phyloP scores from a whole-genome alignment of 164 flowering plant genomes.

The Sextonia rubra region DNA sequence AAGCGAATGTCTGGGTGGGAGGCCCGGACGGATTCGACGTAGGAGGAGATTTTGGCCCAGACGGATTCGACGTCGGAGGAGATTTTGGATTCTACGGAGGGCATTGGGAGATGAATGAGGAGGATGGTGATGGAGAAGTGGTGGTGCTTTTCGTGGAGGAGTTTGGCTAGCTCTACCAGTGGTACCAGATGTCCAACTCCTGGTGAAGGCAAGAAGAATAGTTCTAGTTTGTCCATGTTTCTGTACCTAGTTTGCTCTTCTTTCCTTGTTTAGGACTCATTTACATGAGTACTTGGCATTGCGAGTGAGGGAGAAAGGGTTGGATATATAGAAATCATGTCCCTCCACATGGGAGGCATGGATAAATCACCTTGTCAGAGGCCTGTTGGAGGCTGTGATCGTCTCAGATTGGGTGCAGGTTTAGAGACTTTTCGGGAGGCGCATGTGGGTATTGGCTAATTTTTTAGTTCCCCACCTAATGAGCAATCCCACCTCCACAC shows the following conservation, averaged over 20 bases:
- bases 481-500: no score
- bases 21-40: background rate
- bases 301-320: no score
- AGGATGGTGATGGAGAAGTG: constrained; percentile 11
- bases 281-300: no score
- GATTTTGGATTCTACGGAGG: background rate
- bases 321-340: no score
- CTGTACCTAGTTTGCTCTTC: background rate
- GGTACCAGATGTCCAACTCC: constrained; percentile 7
- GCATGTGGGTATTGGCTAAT: no score
- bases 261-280: no score
- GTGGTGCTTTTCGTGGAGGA: background rate
- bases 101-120: background rate
- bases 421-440: no score
- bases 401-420: no score
- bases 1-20: constrained; percentile 5
- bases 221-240: background rate
- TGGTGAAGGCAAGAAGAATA: constrained; percentile 5
- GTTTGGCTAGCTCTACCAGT: constrained; percentile 10
- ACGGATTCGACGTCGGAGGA: background rate
- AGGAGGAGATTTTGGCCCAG: background rate
- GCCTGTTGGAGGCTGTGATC: no score
- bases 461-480: no score
- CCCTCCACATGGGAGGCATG: no score
- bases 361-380: no score